A percentile compares a stretch with the other conserved stretches of the same genome.
Evolutionary conservation across 768 basidiomycete species (phyloP).

Genomic region (Leccinum incarnatum): DNA sequence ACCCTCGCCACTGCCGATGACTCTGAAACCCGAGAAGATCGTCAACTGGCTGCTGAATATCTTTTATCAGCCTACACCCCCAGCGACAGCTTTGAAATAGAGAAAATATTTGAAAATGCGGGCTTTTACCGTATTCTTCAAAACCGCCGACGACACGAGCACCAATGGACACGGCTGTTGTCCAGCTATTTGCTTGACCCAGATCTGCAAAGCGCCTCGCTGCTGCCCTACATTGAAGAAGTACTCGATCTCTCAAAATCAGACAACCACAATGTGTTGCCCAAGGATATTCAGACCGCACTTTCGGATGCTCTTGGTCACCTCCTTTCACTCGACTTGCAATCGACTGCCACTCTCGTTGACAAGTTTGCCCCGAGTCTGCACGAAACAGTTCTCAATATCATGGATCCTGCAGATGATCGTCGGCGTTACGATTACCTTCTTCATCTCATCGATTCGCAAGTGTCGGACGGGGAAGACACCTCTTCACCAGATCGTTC

Average conservation of each 20-base stretch:
- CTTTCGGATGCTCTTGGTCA: constrained; percentile 60
- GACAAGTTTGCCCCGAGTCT: constrained; percentile 64
- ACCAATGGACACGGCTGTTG: constrained; percentile 71
- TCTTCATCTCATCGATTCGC: constrained; percentile 58
- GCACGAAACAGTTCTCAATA: constrained; percentile 61
- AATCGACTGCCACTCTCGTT: constrained; percentile 67
- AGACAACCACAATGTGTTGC: constrained; percentile 48
- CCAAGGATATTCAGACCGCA: constrained; percentile 52
- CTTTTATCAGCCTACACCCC: constrained; percentile 91
- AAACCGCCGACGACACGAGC: constrained; percentile 72
- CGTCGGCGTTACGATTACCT: constrained; percentile 74
- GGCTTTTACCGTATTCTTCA: constrained; percentile 92
- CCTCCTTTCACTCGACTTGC: constrained; percentile 59
- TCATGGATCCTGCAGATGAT: constrained; percentile 44
- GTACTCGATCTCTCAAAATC: constrained; percentile 50
- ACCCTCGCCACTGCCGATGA: constrained; percentile 76
- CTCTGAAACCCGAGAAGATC: constrained; percentile 80
- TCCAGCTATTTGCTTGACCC: constrained; percentile 74
- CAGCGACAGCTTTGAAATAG: constrained; percentile 65
- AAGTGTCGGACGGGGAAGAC: constrained; percentile 41
- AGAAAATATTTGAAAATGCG: constrained; percentile 70
- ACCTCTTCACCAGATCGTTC: constrained; percentile 35
- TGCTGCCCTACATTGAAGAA: constrained; percentile 67
- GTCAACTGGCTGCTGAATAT: constrained; percentile 92
- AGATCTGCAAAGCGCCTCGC: constrained; percentile 51